A percentile compares a stretch with the other conserved stretches of the same genome.
Conservation (phyloP, 2,329 filamentous ascomycete genomes). For the Aspergillus brasiliensis region DNA sequence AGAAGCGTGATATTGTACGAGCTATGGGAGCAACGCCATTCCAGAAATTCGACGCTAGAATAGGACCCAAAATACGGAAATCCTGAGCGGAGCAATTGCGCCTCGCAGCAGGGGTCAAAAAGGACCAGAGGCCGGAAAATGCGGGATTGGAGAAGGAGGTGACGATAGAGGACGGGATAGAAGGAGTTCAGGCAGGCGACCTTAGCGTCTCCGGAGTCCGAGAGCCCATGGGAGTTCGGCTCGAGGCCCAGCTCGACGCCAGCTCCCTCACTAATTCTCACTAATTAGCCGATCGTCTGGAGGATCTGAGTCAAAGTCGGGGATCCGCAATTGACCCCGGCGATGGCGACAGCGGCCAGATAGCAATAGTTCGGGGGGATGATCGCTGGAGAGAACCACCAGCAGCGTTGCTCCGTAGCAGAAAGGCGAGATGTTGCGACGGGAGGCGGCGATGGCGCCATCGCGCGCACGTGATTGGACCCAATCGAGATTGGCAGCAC, state of each 20-base stretch:
- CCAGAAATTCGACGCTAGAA: background rate
- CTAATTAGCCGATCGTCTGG: constrained; percentile 1
- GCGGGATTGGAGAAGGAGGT: background rate
- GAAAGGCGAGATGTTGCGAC: constrained; percentile 15
- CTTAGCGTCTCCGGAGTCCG: background rate
- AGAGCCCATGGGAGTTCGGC: background rate
- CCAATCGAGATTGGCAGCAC: constrained; percentile 10
- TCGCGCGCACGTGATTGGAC: constrained; percentile 22
- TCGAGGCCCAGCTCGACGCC: background rate
- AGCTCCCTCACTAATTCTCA: background rate
- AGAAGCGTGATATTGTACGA: background rate
- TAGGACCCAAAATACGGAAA: background rate
- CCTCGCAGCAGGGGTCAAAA: background rate
- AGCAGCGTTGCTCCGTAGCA: too few relatives aligned
- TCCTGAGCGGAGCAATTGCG: background rate
- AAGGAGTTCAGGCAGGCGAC: background rate
- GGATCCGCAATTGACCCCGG: constrained; percentile 19
- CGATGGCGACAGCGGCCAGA: constrained; percentile 15
- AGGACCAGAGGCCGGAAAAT: background rate
- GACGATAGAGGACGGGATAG: background rate
- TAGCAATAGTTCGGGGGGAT: constrained; percentile 9
- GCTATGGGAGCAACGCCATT: background rate
- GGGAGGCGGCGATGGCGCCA: constrained; percentile 20
- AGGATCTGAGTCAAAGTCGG: constrained; percentile 1
- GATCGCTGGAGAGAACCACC: background rate